Evolutionary conservation across 805 yeast species (phyloP).

Genomic region (Lipomyces starkeyi): DNA sequence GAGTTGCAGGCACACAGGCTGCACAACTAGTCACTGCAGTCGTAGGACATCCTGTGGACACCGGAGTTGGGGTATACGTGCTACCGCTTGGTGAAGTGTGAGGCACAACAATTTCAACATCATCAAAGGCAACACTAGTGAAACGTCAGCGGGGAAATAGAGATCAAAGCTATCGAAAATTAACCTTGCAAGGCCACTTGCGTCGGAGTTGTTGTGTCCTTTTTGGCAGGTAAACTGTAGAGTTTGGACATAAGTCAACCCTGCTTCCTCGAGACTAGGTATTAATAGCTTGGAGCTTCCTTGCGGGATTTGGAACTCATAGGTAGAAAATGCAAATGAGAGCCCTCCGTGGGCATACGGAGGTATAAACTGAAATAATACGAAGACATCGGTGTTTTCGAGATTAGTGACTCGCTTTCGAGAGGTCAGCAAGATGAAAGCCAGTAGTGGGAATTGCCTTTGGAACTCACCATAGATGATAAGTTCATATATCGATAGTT

Average conservation of each 20-base stretch:
- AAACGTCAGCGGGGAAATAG: not conserved
- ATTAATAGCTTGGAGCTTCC: not conserved
- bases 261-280: not conserved
- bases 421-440: not conserved
- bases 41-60: conserved; percentile 6
- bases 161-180: not conserved
- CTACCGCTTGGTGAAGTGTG: conserved; percentile 4
- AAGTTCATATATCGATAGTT: conserved; percentile 14
- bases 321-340: not conserved
- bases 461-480: conserved; percentile 6
- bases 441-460: not conserved
- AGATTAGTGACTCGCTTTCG: not conserved
- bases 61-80: not conserved
- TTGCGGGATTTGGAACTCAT: not conserved
- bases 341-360: not conserved
- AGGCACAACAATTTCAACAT: conserved; percentile 7
- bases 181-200: not conserved
- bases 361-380: not conserved
- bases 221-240: not conserved
- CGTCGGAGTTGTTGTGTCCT: conserved; percentile 1
- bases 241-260: not conserved
- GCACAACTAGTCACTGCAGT: conserved; percentile 1
- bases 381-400: not conserved
- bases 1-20: conserved; percentile 11
- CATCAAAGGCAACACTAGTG: conserved; percentile 6